Base-by-base conservation (phyloP, 1,284 basidiomycete genomes). In the Polyporus tsugae region DNA sequence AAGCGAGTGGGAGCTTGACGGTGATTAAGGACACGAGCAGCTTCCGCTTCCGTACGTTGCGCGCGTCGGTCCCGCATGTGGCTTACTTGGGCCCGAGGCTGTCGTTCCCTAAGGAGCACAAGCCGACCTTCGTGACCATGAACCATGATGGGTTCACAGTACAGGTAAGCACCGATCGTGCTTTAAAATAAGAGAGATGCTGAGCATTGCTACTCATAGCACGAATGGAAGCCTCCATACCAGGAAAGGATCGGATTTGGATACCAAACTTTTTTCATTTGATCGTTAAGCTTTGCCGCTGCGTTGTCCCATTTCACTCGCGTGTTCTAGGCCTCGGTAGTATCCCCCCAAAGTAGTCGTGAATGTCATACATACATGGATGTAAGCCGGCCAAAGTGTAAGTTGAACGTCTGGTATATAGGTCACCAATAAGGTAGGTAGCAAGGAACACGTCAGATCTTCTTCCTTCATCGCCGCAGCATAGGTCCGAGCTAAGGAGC, bases 401-500 rank as follows among this genome's bases (percentile, higher is more conserved):
- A 39, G 60, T 60, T 63, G 33, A 61, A 46, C 19, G 42, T 25
- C 52, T 55, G 25, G 61, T 44, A 46, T 35, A 60, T 33, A 10
- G 41, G 67, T 64, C 11, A 66, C 70, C 65, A 60, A 59, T 71
- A 62, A 61, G 63, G 60, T 64, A 60, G 25, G 38, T 60, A 39
- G 22, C 55, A 57, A n/a, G 29, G 22, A 42, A 41, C 25, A 53
- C 25, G 4, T 22, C 19, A 25, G 19, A 4, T 17, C 19, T n/a
- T 58, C 19, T 2, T 0, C 25, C 15, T 38, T 76, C 69, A 80
- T 73, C 80, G 77, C 58, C 79, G 73, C 19, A 81, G 72, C 65
- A 75, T 75, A 60, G 77, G 82, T 73, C 72, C 81, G 72, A 72
- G 82, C 84, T 72, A 84, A 44, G n/a, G 15, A n/a, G 35, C 10